Conservation (phyloP, 1,284 basidiomycete genomes). For the Apiotrichum laibachii region DNA sequence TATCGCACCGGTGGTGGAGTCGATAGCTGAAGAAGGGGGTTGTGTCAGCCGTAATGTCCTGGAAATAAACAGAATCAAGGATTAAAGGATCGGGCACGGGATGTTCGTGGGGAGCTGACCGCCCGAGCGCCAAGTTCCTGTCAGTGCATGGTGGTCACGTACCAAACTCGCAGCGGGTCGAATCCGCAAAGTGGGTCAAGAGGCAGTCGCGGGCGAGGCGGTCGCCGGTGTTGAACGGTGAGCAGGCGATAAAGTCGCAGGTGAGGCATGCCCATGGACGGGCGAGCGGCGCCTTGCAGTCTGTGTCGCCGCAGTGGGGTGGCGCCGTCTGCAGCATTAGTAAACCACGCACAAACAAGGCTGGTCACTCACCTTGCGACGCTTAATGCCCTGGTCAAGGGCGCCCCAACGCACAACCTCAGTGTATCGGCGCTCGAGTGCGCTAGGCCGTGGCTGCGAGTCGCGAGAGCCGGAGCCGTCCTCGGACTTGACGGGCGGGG, state of each 20-base stretch:
- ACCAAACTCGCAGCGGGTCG: conserved; percentile 63
- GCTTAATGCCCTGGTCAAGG: conserved; percentile 35
- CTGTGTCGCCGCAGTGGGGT: conserved; percentile 65
- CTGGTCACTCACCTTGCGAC: conserved; percentile 33
- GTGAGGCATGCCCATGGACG: conserved; percentile 76
- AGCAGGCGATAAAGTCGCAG: conserved; percentile 73
- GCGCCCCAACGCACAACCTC: conserved; percentile 40
- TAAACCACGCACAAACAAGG: not conserved
- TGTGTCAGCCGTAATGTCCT: too few relatives aligned
- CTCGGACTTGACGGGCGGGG: conserved; percentile 19
- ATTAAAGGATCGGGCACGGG: too few relatives aligned
- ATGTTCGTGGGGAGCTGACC: too few relatives aligned
- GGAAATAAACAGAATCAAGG: too few relatives aligned
- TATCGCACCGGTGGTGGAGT: conserved; percentile 60
- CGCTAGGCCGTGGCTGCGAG: not conserved
- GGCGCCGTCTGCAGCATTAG: conserved; percentile 40
- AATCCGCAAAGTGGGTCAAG: conserved; percentile 28
- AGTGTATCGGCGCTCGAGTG: conserved; percentile 27
- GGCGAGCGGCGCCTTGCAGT: conserved; percentile 60
- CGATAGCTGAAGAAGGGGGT: conserved; percentile 55
- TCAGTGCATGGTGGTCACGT: conserved; percentile 40
- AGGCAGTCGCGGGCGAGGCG: conserved; percentile 55
- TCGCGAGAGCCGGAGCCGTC: not conserved
- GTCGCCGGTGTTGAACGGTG: conserved; percentile 51
- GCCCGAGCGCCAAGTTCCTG: too few relatives aligned